phyloP scores from a whole-genome alignment of 2,329 filamentous ascomycete species.

The Fusarium compactum region DNA sequence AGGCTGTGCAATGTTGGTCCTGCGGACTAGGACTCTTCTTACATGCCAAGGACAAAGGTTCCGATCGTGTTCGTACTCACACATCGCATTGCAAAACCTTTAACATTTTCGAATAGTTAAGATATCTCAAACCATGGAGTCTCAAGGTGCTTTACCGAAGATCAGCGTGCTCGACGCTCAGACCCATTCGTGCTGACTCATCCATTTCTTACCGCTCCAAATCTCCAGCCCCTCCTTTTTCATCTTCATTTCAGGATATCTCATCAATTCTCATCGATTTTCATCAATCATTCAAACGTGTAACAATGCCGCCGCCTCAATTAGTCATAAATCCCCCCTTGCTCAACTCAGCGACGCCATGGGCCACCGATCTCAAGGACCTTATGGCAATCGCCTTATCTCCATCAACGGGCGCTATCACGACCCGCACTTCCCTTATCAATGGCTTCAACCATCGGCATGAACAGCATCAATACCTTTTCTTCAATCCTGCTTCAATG shows the following conservation, averaged over 20 bases:
- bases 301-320: constrained; percentile 37
- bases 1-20: neutral
- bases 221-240: constrained; percentile 16
- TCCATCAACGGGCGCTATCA: constrained; percentile 77
- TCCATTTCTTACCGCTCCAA: constrained; percentile 8
- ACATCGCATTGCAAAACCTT: neutral
- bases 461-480: constrained; percentile 71
- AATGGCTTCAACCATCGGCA: constrained; percentile 73
- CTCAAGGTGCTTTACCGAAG: fast-evolving
- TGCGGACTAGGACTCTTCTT: neutral
- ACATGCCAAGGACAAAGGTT: neutral
- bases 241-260: neutral
- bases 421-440: constrained; percentile 76
- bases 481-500: constrained; percentile 65
- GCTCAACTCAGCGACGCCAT: constrained; percentile 80
- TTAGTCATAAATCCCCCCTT: constrained; percentile 72
- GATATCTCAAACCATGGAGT: neutral
- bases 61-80: neutral
- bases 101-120: too few species aligned
- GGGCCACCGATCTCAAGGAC: constrained; percentile 75
- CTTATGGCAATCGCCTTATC: constrained; percentile 71
- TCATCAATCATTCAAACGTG: too few species aligned
- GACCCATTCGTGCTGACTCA: constrained; percentile 19
- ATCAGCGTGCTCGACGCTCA: neutral
- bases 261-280: neutral